Conservation (phyloP, 176 grass and related monocot species). For the Oryza meridionalis region DNA sequence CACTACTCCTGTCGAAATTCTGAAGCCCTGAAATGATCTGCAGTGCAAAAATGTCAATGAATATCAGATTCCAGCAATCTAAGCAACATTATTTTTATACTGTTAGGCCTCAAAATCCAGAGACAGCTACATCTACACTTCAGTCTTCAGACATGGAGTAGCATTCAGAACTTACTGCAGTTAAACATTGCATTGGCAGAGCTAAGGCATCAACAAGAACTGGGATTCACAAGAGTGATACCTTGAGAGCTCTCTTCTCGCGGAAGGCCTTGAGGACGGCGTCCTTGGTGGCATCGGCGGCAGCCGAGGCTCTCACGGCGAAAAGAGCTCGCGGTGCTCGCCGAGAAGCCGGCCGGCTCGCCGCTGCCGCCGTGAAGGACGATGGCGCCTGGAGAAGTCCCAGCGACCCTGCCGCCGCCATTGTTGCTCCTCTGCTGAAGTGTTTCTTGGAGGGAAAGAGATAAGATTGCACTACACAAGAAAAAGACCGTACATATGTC, state of each 20-base stretch:
- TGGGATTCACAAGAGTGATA: conserved; percentile 32
- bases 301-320: conserved; percentile 56
- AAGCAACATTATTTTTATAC: not conserved
- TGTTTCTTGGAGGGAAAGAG: conserved; percentile 34
- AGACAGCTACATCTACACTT: conserved; percentile 21
- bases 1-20: conserved; percentile 76
- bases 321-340: conserved; percentile 46
- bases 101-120: conserved; percentile 27
- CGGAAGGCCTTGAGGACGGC: conserved; percentile 66
- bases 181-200: not conserved
- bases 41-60: conserved; percentile 16
- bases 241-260: conserved; percentile 80
- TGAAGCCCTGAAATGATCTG: conserved; percentile 94
- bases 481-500: not conserved
- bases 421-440: conserved; percentile 34
- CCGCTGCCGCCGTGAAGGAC: conserved; percentile 31
- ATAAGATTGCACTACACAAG: conserved; percentile 36
- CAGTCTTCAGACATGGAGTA: conserved; percentile 22
- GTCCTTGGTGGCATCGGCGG: conserved; percentile 55
- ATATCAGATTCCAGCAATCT: conserved; percentile 7
- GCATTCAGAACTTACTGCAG: conserved; percentile 9
- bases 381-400: conserved; percentile 52
- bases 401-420: conserved; percentile 44
- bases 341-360: not conserved
- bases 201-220: not conserved